phyloP scores from a whole-genome alignment of 2,329 filamentous ascomycete species.

The Orbilia oligospora region DNA sequence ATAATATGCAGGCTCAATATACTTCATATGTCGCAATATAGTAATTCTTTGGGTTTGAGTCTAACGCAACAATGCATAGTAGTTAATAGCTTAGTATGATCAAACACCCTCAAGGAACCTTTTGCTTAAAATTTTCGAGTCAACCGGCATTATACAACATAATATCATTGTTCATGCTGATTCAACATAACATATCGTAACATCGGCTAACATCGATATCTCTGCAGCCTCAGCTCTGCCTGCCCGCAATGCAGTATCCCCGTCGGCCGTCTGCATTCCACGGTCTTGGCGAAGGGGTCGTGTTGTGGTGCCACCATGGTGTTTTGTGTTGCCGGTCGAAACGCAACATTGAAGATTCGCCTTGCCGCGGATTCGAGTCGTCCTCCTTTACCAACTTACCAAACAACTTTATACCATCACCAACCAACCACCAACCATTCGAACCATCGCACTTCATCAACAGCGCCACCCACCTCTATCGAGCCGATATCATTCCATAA shows the following conservation, averaged over 20 bases:
- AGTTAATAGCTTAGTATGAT: too few relatives aligned
- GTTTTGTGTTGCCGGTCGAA: conserved; percentile 39
- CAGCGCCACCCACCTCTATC: conserved; percentile 2
- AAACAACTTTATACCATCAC: conserved; percentile 44
- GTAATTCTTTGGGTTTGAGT: too few relatives aligned
- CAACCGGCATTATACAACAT: too few relatives aligned
- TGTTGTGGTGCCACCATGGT: conserved; percentile 24
- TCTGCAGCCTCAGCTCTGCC: too few relatives aligned
- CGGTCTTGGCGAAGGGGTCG: conserved; percentile 10
- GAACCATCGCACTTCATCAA: conserved; percentile 44
- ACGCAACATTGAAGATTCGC: conserved; percentile 40
- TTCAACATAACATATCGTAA: too few relatives aligned
- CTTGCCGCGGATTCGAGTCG: conserved; percentile 48
- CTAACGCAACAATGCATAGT: too few relatives aligned
- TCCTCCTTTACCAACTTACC: conserved; percentile 45
- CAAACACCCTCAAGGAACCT: too few relatives aligned
- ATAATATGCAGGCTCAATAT: too few relatives aligned
- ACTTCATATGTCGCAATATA: too few relatives aligned
- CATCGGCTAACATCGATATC: too few relatives aligned
- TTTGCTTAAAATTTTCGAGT: too few relatives aligned
- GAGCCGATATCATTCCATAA: background rate
- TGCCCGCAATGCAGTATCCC: background rate
- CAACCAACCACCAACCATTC: conserved; percentile 28
- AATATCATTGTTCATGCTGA: too few relatives aligned
- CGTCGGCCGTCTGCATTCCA: background rate